Percentiles rank a stretch among this genome's conserved stretches.
Conservation (phyloP, 176 grass and related monocot species). For the Tillandsia fasciculata region DNA sequence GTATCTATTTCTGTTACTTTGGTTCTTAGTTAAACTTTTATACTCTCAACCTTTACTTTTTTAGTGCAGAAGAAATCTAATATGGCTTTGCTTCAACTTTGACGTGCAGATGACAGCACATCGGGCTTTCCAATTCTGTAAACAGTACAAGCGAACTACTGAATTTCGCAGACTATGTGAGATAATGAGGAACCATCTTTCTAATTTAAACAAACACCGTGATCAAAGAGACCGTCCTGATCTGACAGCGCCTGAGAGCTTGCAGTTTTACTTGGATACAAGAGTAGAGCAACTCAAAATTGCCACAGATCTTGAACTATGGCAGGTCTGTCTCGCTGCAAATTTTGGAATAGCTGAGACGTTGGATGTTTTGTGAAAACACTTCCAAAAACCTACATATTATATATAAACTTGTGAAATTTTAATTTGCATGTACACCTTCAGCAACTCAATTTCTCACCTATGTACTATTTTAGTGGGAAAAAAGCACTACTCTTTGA, state of each 20-base stretch:
- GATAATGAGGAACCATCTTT: conserved; percentile 89
- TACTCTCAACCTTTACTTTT: too few relatives aligned
- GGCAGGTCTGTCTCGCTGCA: conserved; percentile 59
- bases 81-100: conserved; percentile 8
- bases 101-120: conserved; percentile 82
- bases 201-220: conserved; percentile 89
- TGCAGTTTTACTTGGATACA: conserved; percentile 88
- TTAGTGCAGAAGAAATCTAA: background rate
- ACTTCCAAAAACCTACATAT: background rate
- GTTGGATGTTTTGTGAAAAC: background rate
- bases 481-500: too few relatives aligned
- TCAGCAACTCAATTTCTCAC: too few relatives aligned
- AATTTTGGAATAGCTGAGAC: background rate
- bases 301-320: conserved; percentile 77
- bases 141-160: conserved; percentile 87
- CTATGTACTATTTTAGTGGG: too few relatives aligned
- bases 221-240: conserved; percentile 92
- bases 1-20: background rate
- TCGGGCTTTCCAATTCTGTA: conserved; percentile 93
- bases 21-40: too few relatives aligned
- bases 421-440: too few relatives aligned
- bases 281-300: conserved; percentile 91
- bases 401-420: too few relatives aligned
- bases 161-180: conserved; percentile 96
- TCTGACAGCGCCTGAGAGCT: conserved; percentile 64